A percentile compares a stretch with the other conserved stretches of the same genome.
Conservation (phyloP, 495 filamentous ascomycete species). For the Neurospora sp. region DNA sequence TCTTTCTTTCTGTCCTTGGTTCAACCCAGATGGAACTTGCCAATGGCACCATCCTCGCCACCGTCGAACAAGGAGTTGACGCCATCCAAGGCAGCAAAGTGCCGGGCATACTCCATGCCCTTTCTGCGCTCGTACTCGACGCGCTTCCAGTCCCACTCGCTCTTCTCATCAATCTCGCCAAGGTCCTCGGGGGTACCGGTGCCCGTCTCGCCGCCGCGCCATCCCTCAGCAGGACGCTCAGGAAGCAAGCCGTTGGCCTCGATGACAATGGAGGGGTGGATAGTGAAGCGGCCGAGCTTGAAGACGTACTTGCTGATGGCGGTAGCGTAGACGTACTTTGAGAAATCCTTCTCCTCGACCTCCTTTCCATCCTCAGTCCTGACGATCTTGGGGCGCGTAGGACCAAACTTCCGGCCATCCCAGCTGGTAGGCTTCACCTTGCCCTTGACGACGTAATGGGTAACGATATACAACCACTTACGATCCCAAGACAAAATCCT, state of each 20-base stretch:
- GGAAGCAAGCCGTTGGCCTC: conserved; percentile 59
- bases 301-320: conserved; percentile 81
- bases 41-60: conserved; percentile 37
- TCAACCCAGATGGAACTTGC: conserved; percentile 34
- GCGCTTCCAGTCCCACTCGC: conserved; percentile 39
- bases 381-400: conserved; percentile 10
- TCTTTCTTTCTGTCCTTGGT: not conserved
- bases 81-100: conserved; percentile 42
- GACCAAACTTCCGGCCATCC: conserved; percentile 15
- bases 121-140: conserved; percentile 35
- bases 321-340: conserved; percentile 56
- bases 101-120: conserved; percentile 36
- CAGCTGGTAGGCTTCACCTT: conserved; percentile 37
- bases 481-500: conserved; percentile 62
- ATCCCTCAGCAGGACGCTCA: conserved; percentile 37
- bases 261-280: conserved; percentile 71
- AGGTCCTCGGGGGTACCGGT: conserved; percentile 22
- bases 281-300: conserved; percentile 77
- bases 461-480: conserved; percentile 42
- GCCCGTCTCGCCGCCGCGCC: conserved; percentile 31
- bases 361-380: conserved; percentile 27
- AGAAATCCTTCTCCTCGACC: conserved; percentile 41
- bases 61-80: conserved; percentile 38
- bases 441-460: conserved; percentile 48
- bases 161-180: conserved; percentile 11